Evolutionary conservation across 352 stramenopile species (phyloP).

Genomic region (Phytophthora multivora): DNA sequence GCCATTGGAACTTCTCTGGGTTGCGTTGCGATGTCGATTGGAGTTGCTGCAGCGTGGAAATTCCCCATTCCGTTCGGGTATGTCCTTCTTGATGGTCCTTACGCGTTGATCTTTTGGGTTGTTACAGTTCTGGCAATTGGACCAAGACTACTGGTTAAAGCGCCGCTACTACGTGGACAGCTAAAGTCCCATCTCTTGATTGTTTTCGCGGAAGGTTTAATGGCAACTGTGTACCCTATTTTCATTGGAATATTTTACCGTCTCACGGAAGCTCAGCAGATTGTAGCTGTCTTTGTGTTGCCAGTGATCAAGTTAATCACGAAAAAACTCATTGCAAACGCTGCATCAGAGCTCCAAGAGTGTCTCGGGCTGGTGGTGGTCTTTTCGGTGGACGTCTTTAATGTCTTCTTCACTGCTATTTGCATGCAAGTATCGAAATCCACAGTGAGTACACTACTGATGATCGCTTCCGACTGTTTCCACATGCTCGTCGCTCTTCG

Average conservation of each 20-base stretch:
- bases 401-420: conserved; percentile 30
- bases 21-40: conserved; percentile 5
- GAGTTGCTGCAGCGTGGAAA: conserved; percentile 6
- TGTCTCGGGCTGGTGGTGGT: conserved; percentile 25
- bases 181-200: conserved; percentile 9
- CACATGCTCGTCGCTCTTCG: conserved; percentile 16
- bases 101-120: conserved; percentile 5
- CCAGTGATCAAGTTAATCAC: conserved; percentile 24
- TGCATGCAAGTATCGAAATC: conserved; percentile 32
- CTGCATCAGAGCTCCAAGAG: conserved; percentile 22
- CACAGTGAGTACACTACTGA: conserved; percentile 5
- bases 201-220: conserved; percentile 15
- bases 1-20: conserved; percentile 6
- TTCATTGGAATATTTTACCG: conserved; percentile 22
- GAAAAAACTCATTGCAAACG: conserved; percentile 22
- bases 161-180: conserved; percentile 9
- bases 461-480: conserved; percentile 13
- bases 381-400: conserved; percentile 39
- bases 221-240: conserved; percentile 21
- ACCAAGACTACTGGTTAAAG: neutral
- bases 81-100: conserved; percentile 12
- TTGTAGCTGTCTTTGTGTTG: conserved; percentile 10
- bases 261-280: conserved; percentile 6
- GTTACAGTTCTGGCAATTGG: conserved; percentile 13
- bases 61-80: conserved; percentile 34